Conservation (phyloP, 768 basidiomycete species). For the Mycena galericulata region DNA sequence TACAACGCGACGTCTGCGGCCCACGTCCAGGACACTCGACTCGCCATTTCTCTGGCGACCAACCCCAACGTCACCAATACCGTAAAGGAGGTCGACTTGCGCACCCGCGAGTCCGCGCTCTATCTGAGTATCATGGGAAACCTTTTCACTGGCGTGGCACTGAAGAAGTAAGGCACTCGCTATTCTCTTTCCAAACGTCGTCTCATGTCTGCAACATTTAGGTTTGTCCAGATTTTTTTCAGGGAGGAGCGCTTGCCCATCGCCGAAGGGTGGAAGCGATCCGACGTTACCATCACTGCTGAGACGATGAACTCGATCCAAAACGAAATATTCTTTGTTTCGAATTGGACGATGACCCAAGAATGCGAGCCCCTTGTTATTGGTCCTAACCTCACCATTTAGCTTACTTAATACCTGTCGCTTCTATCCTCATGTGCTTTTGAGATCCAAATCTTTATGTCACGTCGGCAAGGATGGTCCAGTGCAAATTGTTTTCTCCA, state of each 20-base stretch:
- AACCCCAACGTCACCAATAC: slow-evolving; percentile 27
- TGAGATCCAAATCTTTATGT: too few species aligned
- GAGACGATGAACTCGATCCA: neutral
- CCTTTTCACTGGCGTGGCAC: slow-evolving; percentile 19
- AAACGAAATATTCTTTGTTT: neutral
- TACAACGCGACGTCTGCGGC: slow-evolving; percentile 24
- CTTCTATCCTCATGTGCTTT: too few species aligned
- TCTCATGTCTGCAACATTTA: neutral
- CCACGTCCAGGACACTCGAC: slow-evolving; percentile 12
- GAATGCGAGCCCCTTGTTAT: slow-evolving; percentile 6
- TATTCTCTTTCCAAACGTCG: neutral
- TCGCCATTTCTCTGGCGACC: slow-evolving; percentile 4
- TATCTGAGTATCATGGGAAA: slow-evolving; percentile 22
- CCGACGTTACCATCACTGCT: neutral
- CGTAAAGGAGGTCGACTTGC: slow-evolving; percentile 17
- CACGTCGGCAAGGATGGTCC: too few species aligned
- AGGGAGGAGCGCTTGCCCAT: slow-evolving; percentile 24
- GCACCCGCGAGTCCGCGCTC: slow-evolving; percentile 10
- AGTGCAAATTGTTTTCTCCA: too few species aligned
- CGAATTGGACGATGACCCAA: neutral
- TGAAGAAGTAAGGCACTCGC: slow-evolving; percentile 14
- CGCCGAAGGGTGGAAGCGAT: slow-evolving; percentile 23
- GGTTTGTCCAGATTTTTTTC: slow-evolving; percentile 30
- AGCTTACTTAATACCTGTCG: neutral
- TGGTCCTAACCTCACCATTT: slow-evolving; percentile 2